Base-by-base conservation (phyloP, 345 rosid species). In the Streptanthus diversifolius region DNA sequence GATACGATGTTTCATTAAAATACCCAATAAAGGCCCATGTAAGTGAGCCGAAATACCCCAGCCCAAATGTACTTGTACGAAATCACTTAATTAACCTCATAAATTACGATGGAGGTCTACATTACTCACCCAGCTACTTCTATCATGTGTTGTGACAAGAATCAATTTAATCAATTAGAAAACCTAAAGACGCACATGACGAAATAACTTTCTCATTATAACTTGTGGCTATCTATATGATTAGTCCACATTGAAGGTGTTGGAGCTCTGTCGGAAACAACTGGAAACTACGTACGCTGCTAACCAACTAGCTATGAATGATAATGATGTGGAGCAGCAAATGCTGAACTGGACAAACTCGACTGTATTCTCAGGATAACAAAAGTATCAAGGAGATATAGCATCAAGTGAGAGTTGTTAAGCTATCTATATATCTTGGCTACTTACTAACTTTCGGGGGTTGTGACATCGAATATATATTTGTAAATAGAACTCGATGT, bases 21-120 rank as follows among this genome's bases (percentile, higher is more conserved):
- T 59, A n/a, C 7, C 48, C 32, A n/a, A 37, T 60, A 37, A 60
- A 13, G 54, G 68, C 68, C 54, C 68, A 44, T 63, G 10, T 10
- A 41, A 41, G 3, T 43, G 33, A 61, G 13, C 19, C 48, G 22
- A 22, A 12, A 37, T 19, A 21, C 12, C 7, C 8, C 7, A 59
- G 47, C 64, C 47, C 47, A 21, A 58, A 19, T 21, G 29, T 11
- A 14, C 24, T 15, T 49, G 30, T 1, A n/a, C 6, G 6, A 30
- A n/a, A 15, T 30, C 39, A 55, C 10, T 14, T n/a, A 30, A 22
- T 35, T 57, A 57, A 15, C 64, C 44, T 17, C 12, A 35, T 17
- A 45, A 11, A 29, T 4, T 29, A 29, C 2, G 32, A 5, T 25
- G 2, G 27, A 25, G 3, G 27, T 25, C 27, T 1, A 25, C 2